Percentiles rank a stretch among this genome's conserved stretches.
Conservation (phyloP, 805 yeast genomes). For the Kodamaea jinghongensis region DNA sequence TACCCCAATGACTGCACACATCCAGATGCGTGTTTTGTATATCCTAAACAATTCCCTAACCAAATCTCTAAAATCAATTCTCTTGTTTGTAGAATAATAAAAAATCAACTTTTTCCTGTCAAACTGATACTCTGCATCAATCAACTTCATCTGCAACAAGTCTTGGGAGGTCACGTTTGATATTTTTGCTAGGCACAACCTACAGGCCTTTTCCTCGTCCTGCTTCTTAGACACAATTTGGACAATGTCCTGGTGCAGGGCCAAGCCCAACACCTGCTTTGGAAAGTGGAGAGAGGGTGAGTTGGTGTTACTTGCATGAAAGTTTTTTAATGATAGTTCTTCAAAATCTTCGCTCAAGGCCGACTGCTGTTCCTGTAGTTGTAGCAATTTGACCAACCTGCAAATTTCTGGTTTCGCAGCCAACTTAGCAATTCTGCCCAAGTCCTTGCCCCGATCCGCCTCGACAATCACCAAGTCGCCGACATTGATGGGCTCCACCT, state of each 20-base stretch:
- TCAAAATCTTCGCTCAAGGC: constrained; percentile 43
- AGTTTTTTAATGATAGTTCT: constrained; percentile 23
- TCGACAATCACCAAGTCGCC: constrained; percentile 80
- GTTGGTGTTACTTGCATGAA: constrained; percentile 12
- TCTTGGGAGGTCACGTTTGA: constrained; percentile 33
- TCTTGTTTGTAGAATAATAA: constrained; percentile 49
- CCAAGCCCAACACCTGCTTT: constrained; percentile 62
- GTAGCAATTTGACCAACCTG: constrained; percentile 59
- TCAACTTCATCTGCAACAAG: constrained; percentile 53
- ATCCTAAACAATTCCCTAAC: constrained; percentile 72
- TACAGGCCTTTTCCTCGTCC: constrained; percentile 70
- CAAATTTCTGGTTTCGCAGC: constrained; percentile 66
- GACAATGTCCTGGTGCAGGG: constrained; percentile 57
- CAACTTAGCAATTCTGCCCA: constrained; percentile 62
- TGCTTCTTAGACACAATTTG: constrained; percentile 56
- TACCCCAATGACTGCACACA: constrained; percentile 62
- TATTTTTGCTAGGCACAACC: constrained; percentile 57
- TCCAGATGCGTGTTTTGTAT: constrained; percentile 79
- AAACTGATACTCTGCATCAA: constrained; percentile 79
- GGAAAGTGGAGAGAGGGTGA: constrained; percentile 55
- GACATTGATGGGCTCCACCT: constrained; percentile 29
- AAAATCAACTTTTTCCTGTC: constrained; percentile 76
- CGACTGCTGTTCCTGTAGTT: constrained; percentile 69
- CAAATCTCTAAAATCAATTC: constrained; percentile 71
- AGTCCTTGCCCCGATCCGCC: constrained; percentile 78